phyloP scores from a whole-genome alignment of 1,284 basidiomycete species.

The Apiotrichum montevideense region DNA sequence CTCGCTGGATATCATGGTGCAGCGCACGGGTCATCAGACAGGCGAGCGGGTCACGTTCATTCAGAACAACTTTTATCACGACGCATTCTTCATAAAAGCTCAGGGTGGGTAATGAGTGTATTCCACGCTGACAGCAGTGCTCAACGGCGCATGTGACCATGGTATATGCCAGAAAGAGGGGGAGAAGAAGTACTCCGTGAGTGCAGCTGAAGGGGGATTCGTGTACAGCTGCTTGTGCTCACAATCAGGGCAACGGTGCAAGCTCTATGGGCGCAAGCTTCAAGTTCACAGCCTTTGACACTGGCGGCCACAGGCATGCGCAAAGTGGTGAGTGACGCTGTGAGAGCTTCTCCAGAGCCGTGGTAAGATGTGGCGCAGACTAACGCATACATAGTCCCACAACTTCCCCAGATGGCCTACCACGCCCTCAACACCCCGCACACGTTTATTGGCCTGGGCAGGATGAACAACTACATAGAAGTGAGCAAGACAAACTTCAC shows the following conservation, averaged over 20 bases:
- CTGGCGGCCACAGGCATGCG: constrained; percentile 79
- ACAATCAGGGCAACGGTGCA: constrained; percentile 74
- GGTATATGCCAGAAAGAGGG: constrained; percentile 61
- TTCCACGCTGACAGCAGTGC: constrained; percentile 52
- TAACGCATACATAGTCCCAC: constrained; percentile 75
- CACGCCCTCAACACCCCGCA: constrained; percentile 85
- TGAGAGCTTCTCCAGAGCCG: background rate
- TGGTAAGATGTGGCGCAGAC: background rate
- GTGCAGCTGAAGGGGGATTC: too few relatives aligned
- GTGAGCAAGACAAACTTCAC: constrained; percentile 25
- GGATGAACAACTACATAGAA: constrained; percentile 99
- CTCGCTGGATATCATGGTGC: constrained; percentile 84
- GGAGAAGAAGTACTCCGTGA: constrained; percentile 63
- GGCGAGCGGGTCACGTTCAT: constrained; percentile 62
- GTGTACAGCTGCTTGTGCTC: background rate
- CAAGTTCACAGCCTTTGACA: constrained; percentile 95
- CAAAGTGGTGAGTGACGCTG: constrained; percentile 61
- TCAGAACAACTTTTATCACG: constrained; percentile 97
- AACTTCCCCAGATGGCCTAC: constrained; percentile 87
- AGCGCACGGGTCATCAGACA: constrained; percentile 63
- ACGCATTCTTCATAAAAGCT: constrained; percentile 97
- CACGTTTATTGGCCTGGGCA: constrained; percentile 90
- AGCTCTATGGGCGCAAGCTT: constrained; percentile 92
- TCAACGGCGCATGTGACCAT: constrained; percentile 87
- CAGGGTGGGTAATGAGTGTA: constrained; percentile 58